phyloP scores from a whole-genome alignment of 306 rosid genomes.

The Rosa multiflora region DNA sequence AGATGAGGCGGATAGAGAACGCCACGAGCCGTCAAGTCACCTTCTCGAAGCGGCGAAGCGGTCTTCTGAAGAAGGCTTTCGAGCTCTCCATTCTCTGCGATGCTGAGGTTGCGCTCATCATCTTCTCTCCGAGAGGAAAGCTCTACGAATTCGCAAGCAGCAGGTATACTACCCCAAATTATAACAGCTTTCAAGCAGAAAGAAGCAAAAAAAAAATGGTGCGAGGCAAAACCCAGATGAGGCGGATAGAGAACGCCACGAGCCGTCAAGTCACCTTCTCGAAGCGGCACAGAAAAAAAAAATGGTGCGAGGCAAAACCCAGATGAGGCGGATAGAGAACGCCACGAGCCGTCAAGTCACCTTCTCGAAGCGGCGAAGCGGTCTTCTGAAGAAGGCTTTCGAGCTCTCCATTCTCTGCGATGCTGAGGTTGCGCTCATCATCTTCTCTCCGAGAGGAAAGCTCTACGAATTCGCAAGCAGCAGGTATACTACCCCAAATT shows the following conservation, averaged over 20 bases:
- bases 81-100: conserved; percentile 90
- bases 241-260: conserved; percentile 85
- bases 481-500: conserved; percentile 28
- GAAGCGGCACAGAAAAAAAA: conserved; percentile 50
- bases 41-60: conserved; percentile 78
- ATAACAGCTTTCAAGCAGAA: background rate
- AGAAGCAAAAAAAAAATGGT: conserved; percentile 67
- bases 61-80: conserved; percentile 83
- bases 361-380: conserved; percentile 78
- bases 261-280: conserved; percentile 89
- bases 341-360: conserved; percentile 92
- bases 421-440: conserved; percentile 48
- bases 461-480: conserved; percentile 56
- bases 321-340: conserved; percentile 82
- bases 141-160: conserved; percentile 56
- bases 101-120: conserved; percentile 48
- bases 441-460: conserved; percentile 54
- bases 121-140: conserved; percentile 54
- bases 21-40: conserved; percentile 92
- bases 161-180: conserved; percentile 28
- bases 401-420: conserved; percentile 90
- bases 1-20: conserved; percentile 82
- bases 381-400: conserved; percentile 83
- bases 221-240: conserved; percentile 89
- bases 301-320: conserved; percentile 95